Conservation (phyloP, 108 stramenopile species). For the Cylindrotheca closterium region DNA sequence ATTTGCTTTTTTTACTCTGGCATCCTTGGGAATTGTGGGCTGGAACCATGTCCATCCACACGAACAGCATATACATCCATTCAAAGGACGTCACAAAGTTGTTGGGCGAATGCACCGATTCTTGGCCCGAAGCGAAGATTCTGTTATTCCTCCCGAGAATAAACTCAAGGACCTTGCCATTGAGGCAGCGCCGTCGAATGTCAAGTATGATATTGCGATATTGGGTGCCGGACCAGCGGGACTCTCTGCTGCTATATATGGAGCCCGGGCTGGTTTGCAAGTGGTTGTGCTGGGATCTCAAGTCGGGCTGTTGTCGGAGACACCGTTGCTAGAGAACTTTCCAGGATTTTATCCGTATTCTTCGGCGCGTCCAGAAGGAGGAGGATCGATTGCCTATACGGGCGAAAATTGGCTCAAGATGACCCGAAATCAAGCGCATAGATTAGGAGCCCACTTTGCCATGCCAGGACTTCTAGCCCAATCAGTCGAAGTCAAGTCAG, state of each 20-base stretch:
- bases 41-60: neutral
- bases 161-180: too few relatives aligned
- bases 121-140: too few relatives aligned
- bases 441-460: constrained; percentile 29
- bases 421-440: constrained; percentile 8
- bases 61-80: neutral
- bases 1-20: neutral
- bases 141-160: too few relatives aligned
- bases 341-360: constrained; percentile 32
- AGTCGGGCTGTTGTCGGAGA: constrained; percentile 45
- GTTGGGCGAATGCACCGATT: neutral
- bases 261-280: constrained; percentile 51
- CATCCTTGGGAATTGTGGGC: neutral
- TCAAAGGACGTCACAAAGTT: neutral
- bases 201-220: constrained; percentile 49
- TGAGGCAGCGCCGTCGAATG: neutral
- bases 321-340: constrained; percentile 53
- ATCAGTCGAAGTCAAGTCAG: neutral
- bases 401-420: constrained; percentile 46
- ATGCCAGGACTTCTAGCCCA: constrained; percentile 35
- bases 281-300: constrained; percentile 52
- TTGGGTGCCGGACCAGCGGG: constrained; percentile 67
- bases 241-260: constrained; percentile 57
- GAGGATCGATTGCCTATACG: constrained; percentile 44
- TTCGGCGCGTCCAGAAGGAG: constrained; percentile 5